Conservation (phyloP, 768 basidiomycete genomes). For the Suillus tomentosus region DNA sequence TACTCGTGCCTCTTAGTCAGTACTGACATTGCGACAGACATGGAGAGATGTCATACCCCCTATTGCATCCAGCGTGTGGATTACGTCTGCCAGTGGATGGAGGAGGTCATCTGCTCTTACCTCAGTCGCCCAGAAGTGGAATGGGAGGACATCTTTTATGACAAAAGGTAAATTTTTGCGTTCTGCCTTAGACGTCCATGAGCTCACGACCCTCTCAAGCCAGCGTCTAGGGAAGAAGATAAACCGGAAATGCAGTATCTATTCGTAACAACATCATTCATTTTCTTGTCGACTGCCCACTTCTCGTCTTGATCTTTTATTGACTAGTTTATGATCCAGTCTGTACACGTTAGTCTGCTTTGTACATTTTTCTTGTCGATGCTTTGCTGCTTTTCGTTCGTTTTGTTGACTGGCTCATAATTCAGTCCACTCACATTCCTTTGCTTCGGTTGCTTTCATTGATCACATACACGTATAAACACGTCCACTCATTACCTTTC, state of each 20-base stretch:
- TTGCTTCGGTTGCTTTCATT: neutral
- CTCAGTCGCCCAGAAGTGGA: constrained; percentile 29
- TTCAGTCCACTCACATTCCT: neutral
- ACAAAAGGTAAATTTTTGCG: constrained; percentile 28
- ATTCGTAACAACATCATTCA: neutral
- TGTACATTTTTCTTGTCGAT: neutral
- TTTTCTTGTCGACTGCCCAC: neutral
- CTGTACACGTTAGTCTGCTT: neutral
- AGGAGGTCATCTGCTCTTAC: constrained; percentile 31
- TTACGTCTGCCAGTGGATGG: constrained; percentile 43
- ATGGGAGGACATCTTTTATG: constrained; percentile 29
- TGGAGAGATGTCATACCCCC: constrained; percentile 49
- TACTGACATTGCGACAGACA: constrained; percentile 33
- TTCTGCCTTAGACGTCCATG: neutral
- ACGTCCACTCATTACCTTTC: neutral
- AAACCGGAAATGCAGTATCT: neutral
- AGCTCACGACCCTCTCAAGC: neutral
- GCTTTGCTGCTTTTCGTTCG: neutral
- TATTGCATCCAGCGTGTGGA: constrained; percentile 40
- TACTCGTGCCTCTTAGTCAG: neutral
- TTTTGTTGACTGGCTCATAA: neutral
- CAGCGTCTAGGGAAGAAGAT: neutral
- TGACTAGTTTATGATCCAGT: neutral
- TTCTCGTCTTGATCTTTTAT: neutral
- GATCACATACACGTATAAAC: neutral